Base-by-base conservation (phyloP, 1,139 yeast species). In the Lodderomyces orthopsilosis region DNA sequence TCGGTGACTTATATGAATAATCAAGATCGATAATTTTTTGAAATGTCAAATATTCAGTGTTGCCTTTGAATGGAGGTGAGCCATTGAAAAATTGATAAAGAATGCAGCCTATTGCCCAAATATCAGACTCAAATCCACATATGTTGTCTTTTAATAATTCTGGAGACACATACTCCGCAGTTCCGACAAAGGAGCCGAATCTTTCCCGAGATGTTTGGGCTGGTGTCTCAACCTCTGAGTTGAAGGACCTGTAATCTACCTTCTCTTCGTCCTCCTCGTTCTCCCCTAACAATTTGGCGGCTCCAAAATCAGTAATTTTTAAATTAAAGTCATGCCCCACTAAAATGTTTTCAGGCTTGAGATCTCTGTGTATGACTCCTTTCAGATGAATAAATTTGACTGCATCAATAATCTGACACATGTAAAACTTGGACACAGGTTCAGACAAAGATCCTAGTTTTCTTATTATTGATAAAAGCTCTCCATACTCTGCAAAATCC, bases 71-170 rank as follows among this genome's bases (percentile, higher is more conserved):
- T 9, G 99, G 98, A 1, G 98, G 98, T 43, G 78, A 77, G 1
- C 98, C 98, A 18, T 95, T 89, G 53, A 94, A 85, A 78, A 94
- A 82, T 63, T 94, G 98, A 63, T 81, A 94, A 17, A 94, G 63
- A 14, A 94, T 86, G 64, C 98, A 94, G 1, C 97, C 99, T 51
- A 89, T 75, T 0, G 98, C 97, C 99, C 99, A 94, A 9, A 93
- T 74, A 62, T 94, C 99, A 39, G 95, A 81, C 42, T 89, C 82
- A 56, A 84, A 86, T 22, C 96, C 97, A 49, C 94, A 86, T 22
- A 77, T 74, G 58, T 91, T 93, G 53, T 85, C 84, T 49, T 85
- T 83, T 49, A 94, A 72, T 40, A 94, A 73, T 63, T 94, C 99
- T 0, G 99, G 99, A 0, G 96, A 85, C 7, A 94, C 98, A 55